phyloP scores from a whole-genome alignment of 306 rosid species.

The Citrullus mucosospermus region DNA sequence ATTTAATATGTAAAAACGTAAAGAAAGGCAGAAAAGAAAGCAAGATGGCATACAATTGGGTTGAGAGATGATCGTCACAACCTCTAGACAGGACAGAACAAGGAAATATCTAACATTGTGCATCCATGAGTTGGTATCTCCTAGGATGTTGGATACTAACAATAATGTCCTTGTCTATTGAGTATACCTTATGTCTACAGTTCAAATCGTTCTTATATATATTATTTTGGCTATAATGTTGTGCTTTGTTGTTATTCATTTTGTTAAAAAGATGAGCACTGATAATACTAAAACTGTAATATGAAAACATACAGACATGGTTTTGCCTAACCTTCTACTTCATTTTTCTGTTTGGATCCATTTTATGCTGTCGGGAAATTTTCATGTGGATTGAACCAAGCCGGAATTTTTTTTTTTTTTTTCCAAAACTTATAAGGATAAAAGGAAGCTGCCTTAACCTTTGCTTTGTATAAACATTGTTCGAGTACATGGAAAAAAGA shows the following conservation, averaged over 20 bases:
- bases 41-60: neutral
- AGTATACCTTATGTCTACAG: neutral
- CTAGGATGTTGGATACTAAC: neutral
- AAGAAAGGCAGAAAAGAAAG: neutral
- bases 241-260: neutral
- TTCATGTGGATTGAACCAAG: neutral
- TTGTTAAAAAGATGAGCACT: neutral
- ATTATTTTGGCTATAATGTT: neutral
- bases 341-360: neutral
- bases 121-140: neutral
- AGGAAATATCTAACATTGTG: neutral
- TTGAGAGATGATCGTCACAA: neutral
- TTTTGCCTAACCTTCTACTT: neutral
- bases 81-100: neutral
- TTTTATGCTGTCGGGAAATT: neutral
- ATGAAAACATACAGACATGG: neutral
- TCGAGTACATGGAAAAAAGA: conserved; percentile 34
- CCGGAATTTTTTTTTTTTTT: neutral
- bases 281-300: neutral
- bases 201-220: neutral
- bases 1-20: neutral
- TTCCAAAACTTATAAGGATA: neutral
- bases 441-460: conserved; percentile 37
- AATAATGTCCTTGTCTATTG: neutral
- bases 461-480: conserved; percentile 29